Percentiles rank a stretch among this genome's conserved stretches.
phyloP scores from a whole-genome alignment of 23 red algal species.

The Gracilaria domingensis region DNA sequence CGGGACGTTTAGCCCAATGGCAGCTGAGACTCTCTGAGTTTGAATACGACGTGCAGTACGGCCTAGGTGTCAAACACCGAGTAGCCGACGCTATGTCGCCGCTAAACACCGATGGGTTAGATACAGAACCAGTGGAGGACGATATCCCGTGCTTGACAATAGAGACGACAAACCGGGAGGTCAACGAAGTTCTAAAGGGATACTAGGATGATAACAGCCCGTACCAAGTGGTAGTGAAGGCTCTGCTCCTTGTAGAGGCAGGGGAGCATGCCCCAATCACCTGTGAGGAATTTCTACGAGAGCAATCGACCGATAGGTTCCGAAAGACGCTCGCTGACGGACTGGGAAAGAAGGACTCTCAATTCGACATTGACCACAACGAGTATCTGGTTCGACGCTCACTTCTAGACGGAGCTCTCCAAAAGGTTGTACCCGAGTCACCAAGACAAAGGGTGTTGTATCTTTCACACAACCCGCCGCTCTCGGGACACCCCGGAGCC shows the following conservation, averaged over 20 bases:
- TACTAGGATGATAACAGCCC: not conserved
- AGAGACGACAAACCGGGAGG: not conserved
- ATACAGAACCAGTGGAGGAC: not conserved
- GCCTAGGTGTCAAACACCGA: not conserved
- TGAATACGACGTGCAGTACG: slow-evolving; percentile 6
- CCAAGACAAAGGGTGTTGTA: too few species aligned
- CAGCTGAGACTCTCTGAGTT: not conserved
- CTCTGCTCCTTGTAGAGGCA: too few species aligned
- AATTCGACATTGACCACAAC: not conserved
- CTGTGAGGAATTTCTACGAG: too few species aligned
- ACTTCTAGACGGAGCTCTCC: not conserved
- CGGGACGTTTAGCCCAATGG: slow-evolving; percentile 16
- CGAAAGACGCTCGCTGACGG: too few species aligned
- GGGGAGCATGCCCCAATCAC: not conserved
- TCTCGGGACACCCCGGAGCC: not conserved
- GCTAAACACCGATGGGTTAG: not conserved
- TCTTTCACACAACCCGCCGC: too few species aligned
- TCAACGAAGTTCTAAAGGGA: too few species aligned
- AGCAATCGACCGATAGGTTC: too few species aligned
- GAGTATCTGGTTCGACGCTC: not conserved
- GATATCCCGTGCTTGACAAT: not conserved
- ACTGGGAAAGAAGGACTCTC: not conserved
- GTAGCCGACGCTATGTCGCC: not conserved
- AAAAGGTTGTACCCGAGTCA: too few species aligned
- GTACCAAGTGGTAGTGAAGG: too few species aligned